Evolutionary conservation across 495 filamentous ascomycete genomes (phyloP).

Genomic region (Aspergillus biplanus): DNA sequence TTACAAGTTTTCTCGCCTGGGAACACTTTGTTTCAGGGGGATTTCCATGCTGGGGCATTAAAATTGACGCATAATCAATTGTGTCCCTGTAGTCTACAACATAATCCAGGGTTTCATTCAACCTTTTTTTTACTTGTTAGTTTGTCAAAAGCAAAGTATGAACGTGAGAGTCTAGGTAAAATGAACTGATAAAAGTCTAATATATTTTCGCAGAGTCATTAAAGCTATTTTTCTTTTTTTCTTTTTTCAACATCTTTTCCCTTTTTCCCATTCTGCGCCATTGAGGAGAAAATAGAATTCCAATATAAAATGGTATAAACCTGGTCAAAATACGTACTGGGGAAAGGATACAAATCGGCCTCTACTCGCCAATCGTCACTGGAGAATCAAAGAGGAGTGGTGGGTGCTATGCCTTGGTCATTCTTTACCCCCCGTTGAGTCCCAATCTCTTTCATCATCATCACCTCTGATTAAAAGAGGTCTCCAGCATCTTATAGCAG

Average conservation of each 20-base stretch:
- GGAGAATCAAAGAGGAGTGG: conserved; percentile 20
- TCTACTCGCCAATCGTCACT: conserved; percentile 26
- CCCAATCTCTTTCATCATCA: conserved; percentile 21
- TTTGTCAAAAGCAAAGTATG: not conserved
- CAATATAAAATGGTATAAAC: conserved; percentile 33
- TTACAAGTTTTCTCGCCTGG: too few species aligned
- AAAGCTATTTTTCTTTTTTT: conserved; percentile 10
- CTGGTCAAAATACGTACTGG: conserved; percentile 32
- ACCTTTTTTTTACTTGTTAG: too few species aligned
- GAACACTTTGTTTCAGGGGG: too few species aligned
- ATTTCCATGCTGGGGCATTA: too few species aligned
- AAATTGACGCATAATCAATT: too few species aligned
- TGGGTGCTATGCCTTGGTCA: conserved; percentile 5
- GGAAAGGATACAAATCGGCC: conserved; percentile 28
- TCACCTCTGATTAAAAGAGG: conserved; percentile 22
- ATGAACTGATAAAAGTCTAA: conserved; percentile 4
- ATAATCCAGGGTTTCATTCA: too few species aligned
- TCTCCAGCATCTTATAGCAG: conserved; percentile 26
- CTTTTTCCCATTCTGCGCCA: conserved; percentile 11
- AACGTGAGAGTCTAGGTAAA: not conserved
- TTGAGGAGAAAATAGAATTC: conserved; percentile 23
- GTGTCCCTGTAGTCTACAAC: too few species aligned
- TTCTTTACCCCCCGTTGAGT: conserved; percentile 12
- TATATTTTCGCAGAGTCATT: not conserved
- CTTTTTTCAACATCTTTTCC: conserved; percentile 12